Evolutionary conservation across 176 grass and related monocot genomes (phyloP), one percentile per base, ranked within the genome.

Genomic region (Elaeis guineensis): DNA sequence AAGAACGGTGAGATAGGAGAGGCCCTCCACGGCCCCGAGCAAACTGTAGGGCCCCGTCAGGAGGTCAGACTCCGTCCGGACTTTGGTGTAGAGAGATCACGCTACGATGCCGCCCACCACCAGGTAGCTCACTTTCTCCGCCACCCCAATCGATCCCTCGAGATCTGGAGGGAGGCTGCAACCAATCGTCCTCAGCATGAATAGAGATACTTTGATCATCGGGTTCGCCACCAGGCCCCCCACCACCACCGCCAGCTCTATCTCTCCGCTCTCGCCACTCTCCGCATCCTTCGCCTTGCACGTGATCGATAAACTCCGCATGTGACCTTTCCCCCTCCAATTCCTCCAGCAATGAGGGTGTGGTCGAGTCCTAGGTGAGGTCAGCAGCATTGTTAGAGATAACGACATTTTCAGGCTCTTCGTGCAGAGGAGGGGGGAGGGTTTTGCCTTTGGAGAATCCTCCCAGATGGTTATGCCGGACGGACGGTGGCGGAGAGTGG

Each of bases 51-150:
- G 86, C 1, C 91, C 92, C 0, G 83, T 83, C 16, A 83, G 80
- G 35, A 96, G 69, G 52, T 86, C 86, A n/a, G 86, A 82, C 14
- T 83, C 80, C 0, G 80, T 96, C 35, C 83, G 83, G 49, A 56
- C 83, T 78, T 96, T 96, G 53, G 83, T 90, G 20, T 65, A 72
- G 19, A 78, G 19, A 21, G 91, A 90, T 86, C 91, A 96, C 32
- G 57, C 83, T 44, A 96, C 75, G 22, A 96, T 51, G 0, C 49
- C 86, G 2, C 69, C 86, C 50, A 90, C 65, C 17, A 72, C 75
- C 53, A 96, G 83, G 65, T 96, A 96, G 78, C 83, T 90, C 22
- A 90, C 65, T 1, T 83, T 86, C 64, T 96, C 91, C 59, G 77
- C 75, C 17, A 83, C 86, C 30, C 86, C 86, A 7, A 96, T 64